Conservation (phyloP, 805 yeast species). For the Saccharomycopsis oosterbeekiorum region DNA sequence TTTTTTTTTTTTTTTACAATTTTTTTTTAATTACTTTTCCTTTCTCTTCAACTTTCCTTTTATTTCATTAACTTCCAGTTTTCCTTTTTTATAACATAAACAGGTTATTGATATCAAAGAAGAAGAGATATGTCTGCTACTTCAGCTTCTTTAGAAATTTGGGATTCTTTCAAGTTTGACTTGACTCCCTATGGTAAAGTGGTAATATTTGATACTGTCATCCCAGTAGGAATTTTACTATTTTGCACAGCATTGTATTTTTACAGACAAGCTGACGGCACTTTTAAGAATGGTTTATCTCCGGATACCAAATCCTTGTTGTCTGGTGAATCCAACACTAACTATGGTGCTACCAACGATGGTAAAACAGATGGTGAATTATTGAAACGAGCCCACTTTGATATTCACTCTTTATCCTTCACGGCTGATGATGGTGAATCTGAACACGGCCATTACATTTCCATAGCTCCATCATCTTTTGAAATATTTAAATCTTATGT, state of each 20-base stretch:
- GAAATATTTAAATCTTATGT: constrained; percentile 46
- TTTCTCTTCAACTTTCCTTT: not conserved
- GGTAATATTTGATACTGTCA: constrained; percentile 26
- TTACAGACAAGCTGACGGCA: not conserved
- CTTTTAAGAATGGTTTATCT: not conserved
- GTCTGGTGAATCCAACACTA: not conserved
- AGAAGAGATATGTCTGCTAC: not conserved
- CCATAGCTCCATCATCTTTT: constrained; percentile 36
- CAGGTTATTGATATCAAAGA: not conserved
- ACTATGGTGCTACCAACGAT: constrained; percentile 17
- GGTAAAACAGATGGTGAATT: constrained; percentile 15
- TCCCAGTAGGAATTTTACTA: constrained; percentile 22
- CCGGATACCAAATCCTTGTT: constrained; percentile 10
- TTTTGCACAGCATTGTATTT: not conserved
- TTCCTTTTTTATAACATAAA: not conserved
- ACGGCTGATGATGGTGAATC: constrained; percentile 46
- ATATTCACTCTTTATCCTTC: constrained; percentile 44
- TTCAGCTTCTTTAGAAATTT: not conserved
- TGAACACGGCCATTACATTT: constrained; percentile 45
- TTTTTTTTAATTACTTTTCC: not conserved
- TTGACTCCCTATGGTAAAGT: constrained; percentile 38
- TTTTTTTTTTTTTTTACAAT: not conserved
- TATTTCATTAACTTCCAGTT: not conserved
- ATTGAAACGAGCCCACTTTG: constrained; percentile 53
- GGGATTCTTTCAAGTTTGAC: constrained; percentile 25